A percentile compares a stretch with the other conserved stretches of the same genome.
These are phyloP conservation scores for Eucalyptus camaldulensis DNA, from an alignment of 345 rosid species.

Conservation along the genomic window DNA sequence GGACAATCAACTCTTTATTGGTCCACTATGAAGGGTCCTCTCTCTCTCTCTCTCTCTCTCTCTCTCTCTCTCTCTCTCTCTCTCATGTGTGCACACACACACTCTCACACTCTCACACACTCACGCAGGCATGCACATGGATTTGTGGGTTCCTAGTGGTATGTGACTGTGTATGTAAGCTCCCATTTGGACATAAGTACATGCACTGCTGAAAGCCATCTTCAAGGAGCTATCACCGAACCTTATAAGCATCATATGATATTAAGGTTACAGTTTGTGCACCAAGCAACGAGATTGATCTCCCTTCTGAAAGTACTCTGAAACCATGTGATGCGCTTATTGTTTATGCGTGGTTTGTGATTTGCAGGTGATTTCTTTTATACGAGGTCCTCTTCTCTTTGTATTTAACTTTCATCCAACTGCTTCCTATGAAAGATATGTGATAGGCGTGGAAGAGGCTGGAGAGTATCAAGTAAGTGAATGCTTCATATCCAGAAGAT, in stretches of 20 bases:
- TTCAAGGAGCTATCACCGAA: background rate
- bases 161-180: background rate
- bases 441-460: constrained; percentile 84
- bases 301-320: background rate
- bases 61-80: background rate
- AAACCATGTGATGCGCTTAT: background rate
- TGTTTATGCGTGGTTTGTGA: background rate
- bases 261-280: background rate
- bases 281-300: background rate
- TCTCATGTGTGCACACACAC: background rate
- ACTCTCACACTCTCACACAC: background rate
- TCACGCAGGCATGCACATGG: background rate
- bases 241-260: background rate
- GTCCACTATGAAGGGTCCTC: background rate
- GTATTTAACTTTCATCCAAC: constrained; percentile 90
- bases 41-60: background rate
- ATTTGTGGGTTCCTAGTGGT: background rate
- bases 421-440: constrained; percentile 39
- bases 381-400: constrained; percentile 81
- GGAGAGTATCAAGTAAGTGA: constrained; percentile 80
- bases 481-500: background rate
- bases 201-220: background rate
- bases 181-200: background rate
- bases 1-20: background rate
- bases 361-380: constrained; percentile 67